These are phyloP conservation scores for Phytopythium helicoides DNA, from an alignment of 352 stramenopile species.

Conservation along the genomic window DNA sequence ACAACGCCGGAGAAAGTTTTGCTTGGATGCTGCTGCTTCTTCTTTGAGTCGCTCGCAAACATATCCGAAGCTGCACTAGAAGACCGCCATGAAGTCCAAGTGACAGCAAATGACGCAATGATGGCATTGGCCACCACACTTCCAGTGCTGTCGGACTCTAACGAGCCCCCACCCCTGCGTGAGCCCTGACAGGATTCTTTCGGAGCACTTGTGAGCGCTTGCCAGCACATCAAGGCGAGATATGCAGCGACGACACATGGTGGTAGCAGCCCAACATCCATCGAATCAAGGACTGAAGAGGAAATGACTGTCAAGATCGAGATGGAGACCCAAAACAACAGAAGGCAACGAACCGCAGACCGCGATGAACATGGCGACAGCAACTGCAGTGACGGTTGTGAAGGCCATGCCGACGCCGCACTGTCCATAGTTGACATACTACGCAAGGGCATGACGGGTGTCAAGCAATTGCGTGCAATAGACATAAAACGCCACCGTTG, in stretches of 20 bases:
- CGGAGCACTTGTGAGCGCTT: slow-evolving; percentile 59
- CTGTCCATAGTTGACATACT: slow-evolving; percentile 90
- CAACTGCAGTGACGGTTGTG: slow-evolving; percentile 81
- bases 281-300: slow-evolving; percentile 53
- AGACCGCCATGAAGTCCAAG: slow-evolving; percentile 70
- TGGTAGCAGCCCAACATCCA: slow-evolving; percentile 74
- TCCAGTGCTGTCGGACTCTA: slow-evolving; percentile 17
- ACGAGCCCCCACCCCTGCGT: slow-evolving; percentile 4
- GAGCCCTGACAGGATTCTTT: slow-evolving; percentile 37
- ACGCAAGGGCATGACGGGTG: background rate
- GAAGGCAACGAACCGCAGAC: slow-evolving; percentile 57
- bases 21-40: slow-evolving; percentile 15
- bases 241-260: slow-evolving; percentile 73
- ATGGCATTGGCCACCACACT: slow-evolving; percentile 51
- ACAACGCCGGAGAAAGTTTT: slow-evolving; percentile 24
- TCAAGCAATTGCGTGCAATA: too few relatives aligned
- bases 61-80: slow-evolving; percentile 50
- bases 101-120: slow-evolving; percentile 60
- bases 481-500: background rate
- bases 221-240: slow-evolving; percentile 75
- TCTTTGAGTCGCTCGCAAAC: slow-evolving; percentile 25
- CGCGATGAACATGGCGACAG: slow-evolving; percentile 56
- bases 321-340: too few relatives aligned
- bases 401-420: slow-evolving; percentile 78
- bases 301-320: too few relatives aligned